Percentiles rank a stretch among this genome's conserved stretches.
These are phyloP conservation scores for Fusarium verrucosum DNA, from an alignment of 2,329 filamentous ascomycete species.

Conservation along the genomic window DNA sequence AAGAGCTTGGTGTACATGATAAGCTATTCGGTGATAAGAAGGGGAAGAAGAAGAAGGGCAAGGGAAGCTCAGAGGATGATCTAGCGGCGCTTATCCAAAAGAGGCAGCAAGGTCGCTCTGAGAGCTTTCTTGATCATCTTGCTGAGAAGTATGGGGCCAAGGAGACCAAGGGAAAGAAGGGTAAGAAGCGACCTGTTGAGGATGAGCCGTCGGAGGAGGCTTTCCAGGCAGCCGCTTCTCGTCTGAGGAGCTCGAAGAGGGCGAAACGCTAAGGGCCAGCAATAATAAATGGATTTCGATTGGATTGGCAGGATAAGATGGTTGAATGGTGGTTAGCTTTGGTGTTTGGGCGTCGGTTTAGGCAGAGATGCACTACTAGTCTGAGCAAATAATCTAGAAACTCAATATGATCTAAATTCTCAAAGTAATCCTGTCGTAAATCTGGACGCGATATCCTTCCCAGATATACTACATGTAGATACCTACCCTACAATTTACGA, in stretches of 20 bases:
- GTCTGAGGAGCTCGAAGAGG: constrained; percentile 49
- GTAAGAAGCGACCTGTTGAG: constrained; percentile 65
- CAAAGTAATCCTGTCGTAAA: background rate
- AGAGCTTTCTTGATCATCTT: constrained; percentile 74
- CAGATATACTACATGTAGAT: no score
- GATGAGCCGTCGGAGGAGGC: constrained; percentile 71
- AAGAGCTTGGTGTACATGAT: constrained; percentile 78
- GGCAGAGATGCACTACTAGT: background rate
- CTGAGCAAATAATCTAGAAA: background rate
- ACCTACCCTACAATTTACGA: no score
- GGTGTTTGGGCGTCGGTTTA: constrained; percentile 12
- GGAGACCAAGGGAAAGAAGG: constrained; percentile 57
- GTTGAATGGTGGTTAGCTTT: background rate
- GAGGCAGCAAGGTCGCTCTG: constrained; percentile 69
- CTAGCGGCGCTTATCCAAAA: constrained; percentile 80
- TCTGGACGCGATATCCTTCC: no score
- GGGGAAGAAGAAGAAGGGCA: constrained; percentile 54
- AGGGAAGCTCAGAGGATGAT: constrained; percentile 58
- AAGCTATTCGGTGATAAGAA: constrained; percentile 69
- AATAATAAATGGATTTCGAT: background rate
- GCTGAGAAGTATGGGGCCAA: constrained; percentile 77
- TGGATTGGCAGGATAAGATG: background rate
- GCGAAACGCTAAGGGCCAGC: constrained; percentile 27
- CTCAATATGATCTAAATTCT: background rate
- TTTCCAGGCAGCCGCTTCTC: constrained; percentile 66